Evolutionary conservation across 208 protist genomes (phyloP).

Genomic region (Willaertia magna): DNA sequence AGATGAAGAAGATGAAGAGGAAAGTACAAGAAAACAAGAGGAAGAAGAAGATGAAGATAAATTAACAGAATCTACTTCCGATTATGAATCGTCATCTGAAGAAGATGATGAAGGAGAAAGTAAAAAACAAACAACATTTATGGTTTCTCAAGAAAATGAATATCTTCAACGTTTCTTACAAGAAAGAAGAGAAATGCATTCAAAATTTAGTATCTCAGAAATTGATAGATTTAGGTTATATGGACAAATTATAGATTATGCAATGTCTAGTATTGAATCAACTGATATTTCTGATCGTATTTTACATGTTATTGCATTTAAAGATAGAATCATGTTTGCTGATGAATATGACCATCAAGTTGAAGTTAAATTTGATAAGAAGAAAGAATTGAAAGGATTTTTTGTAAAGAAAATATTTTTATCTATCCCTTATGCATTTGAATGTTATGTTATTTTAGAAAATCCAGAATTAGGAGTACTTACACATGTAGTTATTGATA

Average conservation of each 20-base stretch:
- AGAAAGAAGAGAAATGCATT: background rate
- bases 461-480: background rate
- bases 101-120: background rate
- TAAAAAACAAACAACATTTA: background rate
- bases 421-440: background rate
- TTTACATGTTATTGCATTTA: background rate
- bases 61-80: background rate
- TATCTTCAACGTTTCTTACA: background rate
- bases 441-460: background rate
- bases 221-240: background rate
- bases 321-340: background rate
- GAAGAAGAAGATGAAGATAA: background rate
- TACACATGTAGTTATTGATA: background rate
- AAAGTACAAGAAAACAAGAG: background rate
- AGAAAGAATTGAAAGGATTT: background rate
- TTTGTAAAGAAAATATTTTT: background rate
- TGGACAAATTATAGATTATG: background rate
- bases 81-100: background rate
- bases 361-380: background rate
- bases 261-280: background rate
- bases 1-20: background rate
- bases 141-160: background rate
- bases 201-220: background rate
- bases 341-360: background rate
- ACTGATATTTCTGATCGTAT: background rate